phyloP scores from a whole-genome alignment of 768 basidiomycete genomes.

The Boletus vermiculosoides region DNA sequence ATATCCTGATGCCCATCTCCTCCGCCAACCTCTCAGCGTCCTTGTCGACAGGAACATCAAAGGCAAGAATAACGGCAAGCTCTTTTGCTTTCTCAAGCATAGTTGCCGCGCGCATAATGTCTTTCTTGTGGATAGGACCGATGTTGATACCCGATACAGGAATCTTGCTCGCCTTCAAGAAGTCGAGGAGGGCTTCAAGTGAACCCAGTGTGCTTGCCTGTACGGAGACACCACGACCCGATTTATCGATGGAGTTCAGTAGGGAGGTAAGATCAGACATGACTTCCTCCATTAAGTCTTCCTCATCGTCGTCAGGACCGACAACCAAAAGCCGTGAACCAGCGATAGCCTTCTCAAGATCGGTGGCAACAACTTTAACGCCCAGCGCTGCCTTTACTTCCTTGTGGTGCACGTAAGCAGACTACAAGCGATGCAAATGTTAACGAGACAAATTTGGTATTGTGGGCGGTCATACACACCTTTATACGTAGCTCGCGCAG shows the following conservation, averaged over 20 bases:
- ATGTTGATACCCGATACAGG: conserved; percentile 98
- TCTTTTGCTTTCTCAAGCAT: conserved; percentile 98
- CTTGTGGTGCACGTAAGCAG: conserved; percentile 95
- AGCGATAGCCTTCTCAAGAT: conserved; percentile 96
- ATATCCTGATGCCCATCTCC: conserved; percentile 90
- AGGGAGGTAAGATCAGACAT: conserved; percentile 94
- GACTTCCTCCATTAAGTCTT: conserved; percentile 89
- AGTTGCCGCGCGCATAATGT: conserved; percentile 86
- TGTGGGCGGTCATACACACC: conserved; percentile 42
- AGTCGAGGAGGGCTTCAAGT: conserved; percentile 93
- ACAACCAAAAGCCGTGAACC: conserved; percentile 91
- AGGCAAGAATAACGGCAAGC: conserved; percentile 91
- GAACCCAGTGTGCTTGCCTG: conserved; percentile 97
- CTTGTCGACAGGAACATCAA: conserved; percentile 92
- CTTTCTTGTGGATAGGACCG: conserved; percentile 94
- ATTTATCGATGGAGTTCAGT: conserved; percentile 88
- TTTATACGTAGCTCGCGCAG: conserved; percentile 94
- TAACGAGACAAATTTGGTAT: background rate
- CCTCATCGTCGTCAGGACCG: conserved; percentile 96
- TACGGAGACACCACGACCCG: conserved; percentile 95
- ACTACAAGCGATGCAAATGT: conserved; percentile 45
- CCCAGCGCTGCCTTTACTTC: conserved; percentile 96
- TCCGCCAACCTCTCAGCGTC: conserved; percentile 91
- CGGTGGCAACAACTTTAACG: conserved; percentile 92
- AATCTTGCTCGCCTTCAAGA: conserved; percentile 93